A percentile compares a stretch with the other conserved stretches of the same genome.
phyloP scores from a whole-genome alignment of 192 early-diverging fungal genomes.

The Dissophora ornata region DNA sequence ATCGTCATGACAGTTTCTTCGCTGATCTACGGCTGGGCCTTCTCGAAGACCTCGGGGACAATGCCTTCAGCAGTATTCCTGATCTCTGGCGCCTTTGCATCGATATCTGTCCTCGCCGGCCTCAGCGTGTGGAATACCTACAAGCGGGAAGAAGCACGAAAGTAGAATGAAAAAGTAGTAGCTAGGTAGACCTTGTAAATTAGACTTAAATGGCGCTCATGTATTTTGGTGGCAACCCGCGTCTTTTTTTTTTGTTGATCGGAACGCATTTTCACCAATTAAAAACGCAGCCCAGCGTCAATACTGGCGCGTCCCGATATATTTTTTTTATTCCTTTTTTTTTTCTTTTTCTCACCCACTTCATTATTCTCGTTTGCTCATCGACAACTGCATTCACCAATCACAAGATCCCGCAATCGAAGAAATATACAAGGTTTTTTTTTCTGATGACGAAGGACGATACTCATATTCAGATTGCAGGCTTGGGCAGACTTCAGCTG shows the following conservation, averaged over 20 bases:
- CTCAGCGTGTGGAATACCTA: slow-evolving; percentile 13
- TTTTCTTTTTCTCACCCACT: too few relatives aligned
- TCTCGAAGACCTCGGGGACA: slow-evolving; percentile 21
- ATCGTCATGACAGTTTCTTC: slow-evolving; percentile 21
- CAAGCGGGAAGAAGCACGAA: not conserved
- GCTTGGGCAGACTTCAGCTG: slow-evolving; percentile 34
- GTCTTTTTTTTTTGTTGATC: slow-evolving; percentile 1
- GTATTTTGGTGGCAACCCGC: slow-evolving; percentile 29
- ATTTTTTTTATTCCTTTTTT: too few relatives aligned
- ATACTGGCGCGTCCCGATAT: too few relatives aligned
- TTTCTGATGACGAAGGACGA: slow-evolving; percentile 28
- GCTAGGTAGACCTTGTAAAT: too few relatives aligned
- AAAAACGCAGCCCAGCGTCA: not conserved
- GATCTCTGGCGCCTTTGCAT: slow-evolving; percentile 3
- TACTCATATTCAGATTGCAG: slow-evolving; percentile 4
- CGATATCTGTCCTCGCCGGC: not conserved
- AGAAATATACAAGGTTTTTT: too few relatives aligned
- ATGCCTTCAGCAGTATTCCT: slow-evolving; percentile 33
- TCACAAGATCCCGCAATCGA: too few relatives aligned
- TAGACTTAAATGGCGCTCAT: too few relatives aligned
- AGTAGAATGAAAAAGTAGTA: too few relatives aligned
- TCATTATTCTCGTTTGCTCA: too few relatives aligned
- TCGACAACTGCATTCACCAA: too few relatives aligned
- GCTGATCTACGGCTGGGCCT: slow-evolving; percentile 26
- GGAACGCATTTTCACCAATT: not conserved